phyloP scores from a whole-genome alignment of 495 filamentous ascomycete species.

The Mytilinidion resinicola region DNA sequence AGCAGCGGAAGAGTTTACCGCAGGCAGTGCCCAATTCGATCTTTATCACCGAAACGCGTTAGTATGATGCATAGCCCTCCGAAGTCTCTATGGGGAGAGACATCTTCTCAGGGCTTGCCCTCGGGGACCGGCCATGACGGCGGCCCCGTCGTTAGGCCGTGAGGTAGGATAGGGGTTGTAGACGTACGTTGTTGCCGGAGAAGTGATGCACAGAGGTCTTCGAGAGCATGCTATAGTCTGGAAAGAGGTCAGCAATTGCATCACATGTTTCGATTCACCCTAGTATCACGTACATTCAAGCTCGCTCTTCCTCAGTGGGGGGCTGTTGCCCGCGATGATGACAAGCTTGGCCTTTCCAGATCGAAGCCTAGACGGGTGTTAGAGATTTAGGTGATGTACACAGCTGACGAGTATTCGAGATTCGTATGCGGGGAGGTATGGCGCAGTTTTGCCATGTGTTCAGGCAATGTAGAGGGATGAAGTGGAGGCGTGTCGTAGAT shows the following conservation, averaged over 20 bases:
- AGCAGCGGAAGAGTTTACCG: constrained; percentile 86
- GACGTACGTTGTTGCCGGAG: constrained; percentile 92
- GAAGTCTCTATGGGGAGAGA: constrained; percentile 55
- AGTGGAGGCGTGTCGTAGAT: too few relatives aligned
- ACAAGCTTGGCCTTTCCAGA: constrained; percentile 71
- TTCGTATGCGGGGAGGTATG: too few relatives aligned
- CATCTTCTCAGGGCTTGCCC: constrained; percentile 71
- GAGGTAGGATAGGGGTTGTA: constrained; percentile 21
- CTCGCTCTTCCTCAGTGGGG: constrained; percentile 91
- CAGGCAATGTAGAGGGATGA: too few relatives aligned
- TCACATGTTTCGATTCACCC: too few relatives aligned
- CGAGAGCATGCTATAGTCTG: constrained; percentile 47
- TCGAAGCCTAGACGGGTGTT: constrained; percentile 48
- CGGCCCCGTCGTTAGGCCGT: constrained; percentile 27
- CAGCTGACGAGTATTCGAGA: too few relatives aligned
- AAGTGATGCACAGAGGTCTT: constrained; percentile 97
- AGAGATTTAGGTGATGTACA: too few relatives aligned
- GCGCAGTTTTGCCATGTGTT: too few relatives aligned
- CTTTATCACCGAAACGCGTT: constrained; percentile 44
- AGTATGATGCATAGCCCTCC: constrained; percentile 65
- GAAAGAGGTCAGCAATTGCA: not conserved
- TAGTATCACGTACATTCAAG: constrained; percentile 52
- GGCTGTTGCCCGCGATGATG: constrained; percentile 84
- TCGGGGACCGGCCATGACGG: constrained; percentile 22
- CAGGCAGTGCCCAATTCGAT: constrained; percentile 94